Evolutionary conservation across 1,284 basidiomycete species (phyloP).

Genomic region (Ganoderma sinense): DNA sequence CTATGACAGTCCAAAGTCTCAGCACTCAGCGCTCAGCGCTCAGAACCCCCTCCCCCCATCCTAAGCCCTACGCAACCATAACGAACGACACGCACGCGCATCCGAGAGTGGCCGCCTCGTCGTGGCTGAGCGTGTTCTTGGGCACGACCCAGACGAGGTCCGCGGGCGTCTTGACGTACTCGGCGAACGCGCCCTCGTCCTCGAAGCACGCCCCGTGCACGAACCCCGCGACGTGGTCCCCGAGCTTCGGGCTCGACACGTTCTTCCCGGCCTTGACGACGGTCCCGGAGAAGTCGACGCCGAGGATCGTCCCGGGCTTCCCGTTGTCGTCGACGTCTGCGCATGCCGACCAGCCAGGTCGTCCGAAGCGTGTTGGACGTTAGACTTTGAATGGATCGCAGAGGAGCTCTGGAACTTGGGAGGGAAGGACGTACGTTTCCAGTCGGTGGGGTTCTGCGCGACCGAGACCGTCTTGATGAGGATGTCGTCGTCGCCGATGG

Average conservation of each 20-base stretch:
- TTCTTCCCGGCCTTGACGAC: conserved; percentile 36
- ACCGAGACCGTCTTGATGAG: conserved; percentile 36
- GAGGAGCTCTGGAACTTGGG: neutral
- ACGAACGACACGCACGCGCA: conserved; percentile 38
- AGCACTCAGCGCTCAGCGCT: neutral
- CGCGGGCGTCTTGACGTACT: conserved; percentile 47
- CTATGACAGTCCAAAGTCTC: conserved; percentile 12
- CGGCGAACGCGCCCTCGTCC: conserved; percentile 46
- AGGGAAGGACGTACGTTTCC: conserved; percentile 31
- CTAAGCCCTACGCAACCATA: neutral
- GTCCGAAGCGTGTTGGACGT: too few relatives aligned
- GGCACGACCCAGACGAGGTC: conserved; percentile 45
- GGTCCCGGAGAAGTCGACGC: conserved; percentile 37
- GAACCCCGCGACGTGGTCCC: conserved; percentile 39
- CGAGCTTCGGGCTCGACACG: conserved; percentile 32
- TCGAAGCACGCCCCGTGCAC: conserved; percentile 34
- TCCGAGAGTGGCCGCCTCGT: conserved; percentile 49
- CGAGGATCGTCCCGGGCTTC: conserved; percentile 34
- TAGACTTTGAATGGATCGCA: too few relatives aligned
- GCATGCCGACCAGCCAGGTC: too few relatives aligned
- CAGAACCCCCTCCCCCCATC: too few relatives aligned
- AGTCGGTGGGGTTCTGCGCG: conserved; percentile 41
- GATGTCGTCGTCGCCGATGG: conserved; percentile 35
- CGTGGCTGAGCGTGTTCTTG: conserved; percentile 36
- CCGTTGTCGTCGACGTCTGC: conserved; percentile 26